phyloP scores from a whole-genome alignment of 345 rosid species.

The Reutealis trisperma region DNA sequence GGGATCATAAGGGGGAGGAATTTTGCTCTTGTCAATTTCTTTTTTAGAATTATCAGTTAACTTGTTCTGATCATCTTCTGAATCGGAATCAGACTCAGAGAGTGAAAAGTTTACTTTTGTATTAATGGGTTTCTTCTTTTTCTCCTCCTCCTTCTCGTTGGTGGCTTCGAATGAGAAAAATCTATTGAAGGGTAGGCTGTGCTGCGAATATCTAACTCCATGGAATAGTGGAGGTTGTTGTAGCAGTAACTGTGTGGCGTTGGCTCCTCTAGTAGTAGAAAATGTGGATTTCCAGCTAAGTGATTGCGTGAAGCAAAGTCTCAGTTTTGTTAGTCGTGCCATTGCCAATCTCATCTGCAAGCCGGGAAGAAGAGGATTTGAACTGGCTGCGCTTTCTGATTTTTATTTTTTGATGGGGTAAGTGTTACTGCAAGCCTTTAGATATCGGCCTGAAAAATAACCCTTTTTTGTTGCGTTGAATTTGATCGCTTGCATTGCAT shows the following conservation, averaged over 20 bases:
- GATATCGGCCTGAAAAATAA: no score
- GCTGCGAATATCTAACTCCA: background rate
- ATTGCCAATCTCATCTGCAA: background rate
- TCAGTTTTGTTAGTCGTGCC: conserved; percentile 1
- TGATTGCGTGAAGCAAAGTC: background rate
- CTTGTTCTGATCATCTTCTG: conserved; percentile 22
- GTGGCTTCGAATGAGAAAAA: background rate
- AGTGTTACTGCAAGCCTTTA: no score
- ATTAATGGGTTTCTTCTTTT: conserved; percentile 22
- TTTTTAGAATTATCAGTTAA: background rate
- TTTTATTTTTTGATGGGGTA: no score
- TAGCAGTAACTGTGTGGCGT: background rate
- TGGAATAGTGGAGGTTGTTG: background rate
- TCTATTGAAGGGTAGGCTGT: background rate
- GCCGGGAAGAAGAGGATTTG: background rate
- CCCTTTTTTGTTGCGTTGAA: no score
- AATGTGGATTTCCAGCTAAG: background rate
- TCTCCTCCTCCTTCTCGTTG: background rate
- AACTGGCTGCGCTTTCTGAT: background rate
- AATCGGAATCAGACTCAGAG: conserved; percentile 45
- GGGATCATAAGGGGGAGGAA: conserved; percentile 73
- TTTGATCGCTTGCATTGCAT: no score
- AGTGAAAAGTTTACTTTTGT: conserved; percentile 71
- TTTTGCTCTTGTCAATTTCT: conserved; percentile 29
- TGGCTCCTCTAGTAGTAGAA: background rate